A percentile compares a stretch with the other conserved stretches of the same genome.
Evolutionary conservation across 2,329 filamentous ascomycete species (phyloP).

Genomic region (Pezicula rhizophila): DNA sequence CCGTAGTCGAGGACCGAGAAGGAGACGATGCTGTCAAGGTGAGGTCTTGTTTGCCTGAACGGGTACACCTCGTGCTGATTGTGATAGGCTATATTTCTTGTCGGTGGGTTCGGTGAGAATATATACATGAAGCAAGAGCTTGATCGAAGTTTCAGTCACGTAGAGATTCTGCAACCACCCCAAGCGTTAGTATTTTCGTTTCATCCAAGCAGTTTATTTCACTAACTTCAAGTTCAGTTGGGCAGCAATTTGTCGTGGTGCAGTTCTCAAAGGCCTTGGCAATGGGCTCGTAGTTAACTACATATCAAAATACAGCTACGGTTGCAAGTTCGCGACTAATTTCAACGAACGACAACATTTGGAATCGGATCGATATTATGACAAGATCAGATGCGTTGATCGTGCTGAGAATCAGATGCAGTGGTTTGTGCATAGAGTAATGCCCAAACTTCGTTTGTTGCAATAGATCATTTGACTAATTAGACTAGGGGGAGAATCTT

Average conservation of each 20-base stretch:
- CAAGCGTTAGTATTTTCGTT: not conserved
- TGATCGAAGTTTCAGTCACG: no score
- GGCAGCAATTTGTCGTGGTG: constrained; percentile 3
- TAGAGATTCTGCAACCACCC: not conserved
- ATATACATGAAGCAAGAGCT: no score
- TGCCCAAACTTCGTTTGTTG: not conserved
- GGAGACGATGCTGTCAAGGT: not conserved
- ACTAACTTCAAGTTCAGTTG: not conserved
- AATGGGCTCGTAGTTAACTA: constrained; percentile 1
- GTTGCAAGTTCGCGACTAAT: not conserved
- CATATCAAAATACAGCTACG: constrained; percentile 1
- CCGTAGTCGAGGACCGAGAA: not conserved
- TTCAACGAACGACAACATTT: not conserved
- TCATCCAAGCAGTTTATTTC: not conserved
- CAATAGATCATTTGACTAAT: not conserved
- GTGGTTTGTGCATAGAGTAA: not conserved
- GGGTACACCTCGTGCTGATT: no score
- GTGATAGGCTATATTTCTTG: no score
- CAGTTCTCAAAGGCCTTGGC: constrained; percentile 1
- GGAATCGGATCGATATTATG: not conserved
- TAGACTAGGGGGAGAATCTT: not conserved
- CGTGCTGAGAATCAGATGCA: not conserved
- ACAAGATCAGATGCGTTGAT: not conserved
- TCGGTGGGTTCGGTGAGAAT: no score
- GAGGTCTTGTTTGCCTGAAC: not conserved